Evolutionary conservation across 2,329 filamentous ascomycete genomes (phyloP), one percentile per base, ranked within the genome.

Genomic region (Fusarium sp.): DNA sequence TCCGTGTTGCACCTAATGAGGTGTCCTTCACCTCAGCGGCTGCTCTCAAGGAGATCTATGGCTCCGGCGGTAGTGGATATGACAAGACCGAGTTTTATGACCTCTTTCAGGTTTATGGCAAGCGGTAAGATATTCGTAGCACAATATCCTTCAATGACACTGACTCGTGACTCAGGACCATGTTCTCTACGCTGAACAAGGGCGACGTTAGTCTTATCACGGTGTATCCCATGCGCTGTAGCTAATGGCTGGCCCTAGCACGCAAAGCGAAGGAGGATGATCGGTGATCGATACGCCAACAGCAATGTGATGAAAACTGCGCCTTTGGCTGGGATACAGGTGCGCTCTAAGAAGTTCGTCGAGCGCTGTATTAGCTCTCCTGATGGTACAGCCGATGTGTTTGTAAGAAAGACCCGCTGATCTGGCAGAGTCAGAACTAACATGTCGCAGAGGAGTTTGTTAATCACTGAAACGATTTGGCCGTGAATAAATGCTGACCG

Each of bases 281-380:
- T 93, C 52, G 91, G 91, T 1, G 90, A 93, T 77, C 86, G 91
- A 33, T 94, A 94, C 79, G 89, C 91, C 33, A 93, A 93, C 81
- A 90, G 88, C 63, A 93, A 92, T 77, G 84, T 93, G 59, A 86
- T 92, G 82, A 88, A 87, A 33, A 79, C 86, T 6, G 83, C 83
- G 3, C 87, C 90, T 3, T 80, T 93, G 31, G 80, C 84, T 6
- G 91, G 89, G 3, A 90, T 94, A 58, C 82, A 87, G 63, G 86
- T 90, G 71, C 85, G 90, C 7, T 89, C 91, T 0, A 81, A 78
- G 38, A 85, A 85, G 31, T 92, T 93, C 71, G 79, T 91, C 7
- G 82, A 85, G 20, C 86, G 86, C 54, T 92, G 90, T 70, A 79
- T 81, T 31, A 82, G 82, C 33, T 85, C 86, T 2, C 79, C 82